A percentile compares a stretch with the other conserved stretches of the same genome.
Evolutionary conservation across 164 flowering plant species (phyloP).

Genomic region (Nymphaea thermarum): DNA sequence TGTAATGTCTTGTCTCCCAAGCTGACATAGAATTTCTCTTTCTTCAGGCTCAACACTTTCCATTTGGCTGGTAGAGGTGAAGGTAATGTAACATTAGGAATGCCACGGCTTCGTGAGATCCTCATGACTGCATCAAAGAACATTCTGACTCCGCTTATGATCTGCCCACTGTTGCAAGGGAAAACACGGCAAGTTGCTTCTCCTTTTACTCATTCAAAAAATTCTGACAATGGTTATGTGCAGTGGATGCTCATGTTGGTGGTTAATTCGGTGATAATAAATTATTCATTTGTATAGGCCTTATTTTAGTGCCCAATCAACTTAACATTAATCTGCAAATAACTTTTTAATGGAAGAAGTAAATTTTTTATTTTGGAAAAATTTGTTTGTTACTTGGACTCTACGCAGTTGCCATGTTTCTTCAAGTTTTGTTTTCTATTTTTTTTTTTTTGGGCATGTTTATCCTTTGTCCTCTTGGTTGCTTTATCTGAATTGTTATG

Average conservation of each 20-base stretch:
- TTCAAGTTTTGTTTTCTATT: background rate
- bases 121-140: constrained; percentile 66
- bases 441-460: background rate
- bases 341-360: too few relatives aligned
- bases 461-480: too few relatives aligned
- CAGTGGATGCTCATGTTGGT: background rate
- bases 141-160: constrained; percentile 79
- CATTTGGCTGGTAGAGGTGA: constrained; percentile 98
- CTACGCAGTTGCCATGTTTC: background rate
- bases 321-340: too few relatives aligned
- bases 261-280: background rate
- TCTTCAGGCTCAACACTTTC: constrained; percentile 84
- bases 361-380: background rate
- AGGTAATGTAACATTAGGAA: constrained; percentile 94
- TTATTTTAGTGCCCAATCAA: too few relatives aligned
- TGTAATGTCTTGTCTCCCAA: background rate
- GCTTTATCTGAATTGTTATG: background rate
- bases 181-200: constrained; percentile 43
- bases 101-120: constrained; percentile 95
- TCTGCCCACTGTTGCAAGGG: constrained; percentile 55
- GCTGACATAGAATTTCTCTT: background rate
- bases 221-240: background rate
- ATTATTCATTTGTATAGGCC: background rate
- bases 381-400: background rate
- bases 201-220: background rate